Base-by-base conservation (phyloP, 1,139 yeast species). In the Wickerhamiella pararugosa region DNA sequence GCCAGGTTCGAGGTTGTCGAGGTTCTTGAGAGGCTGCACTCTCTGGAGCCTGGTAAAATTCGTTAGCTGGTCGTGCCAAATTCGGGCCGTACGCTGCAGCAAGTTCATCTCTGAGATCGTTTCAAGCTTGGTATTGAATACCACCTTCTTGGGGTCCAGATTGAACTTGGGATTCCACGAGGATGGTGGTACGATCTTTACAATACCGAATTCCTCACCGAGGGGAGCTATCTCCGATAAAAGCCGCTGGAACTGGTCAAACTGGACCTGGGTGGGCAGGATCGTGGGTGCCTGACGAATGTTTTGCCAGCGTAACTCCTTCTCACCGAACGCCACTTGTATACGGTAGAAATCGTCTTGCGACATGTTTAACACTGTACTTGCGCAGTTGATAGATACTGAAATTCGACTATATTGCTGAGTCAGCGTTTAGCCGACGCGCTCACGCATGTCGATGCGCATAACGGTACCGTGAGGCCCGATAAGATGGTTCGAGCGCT, bases 181-280 rank as follows among this genome's bases (percentile, higher is more conserved):
- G 6, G 52, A 47, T 0, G 81, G 79, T 0, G 80, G 72, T 10
- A 68, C 64, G 25, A 84, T 61, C 55, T 81, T 83, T 28, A 81
- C 66, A 7, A 87, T 90, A 1, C 94, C 94, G 54, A 65, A 70
- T 29, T 47, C 46, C 5, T 43, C 43, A 7, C 55, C 52, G 21
- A 34, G 30, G 6, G 37, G 34, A 6, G 5, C 6, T 4, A 54
- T 49, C 32, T 41, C 36, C 34, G 43, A 46, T 35, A 54, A 51
- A 43, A 58, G 63, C 11, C 43, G 47, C 27, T 59, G 53, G 7
- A 75, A 75, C 54, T 76, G 79, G 26, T 62, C 56, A 45, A 67
- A 66, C 46, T 70, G 70, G 5, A 62, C 63, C 31, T 59, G 62
- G 7, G 65, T 58, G 11, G 78, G 66, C 39, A 63, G 60, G 45